Percentiles rank a stretch among this genome's conserved stretches.
These are phyloP conservation scores for Trichocomaceae sp. DNA, from an alignment of 2,329 filamentous ascomycete genomes.

Conservation along the genomic window DNA sequence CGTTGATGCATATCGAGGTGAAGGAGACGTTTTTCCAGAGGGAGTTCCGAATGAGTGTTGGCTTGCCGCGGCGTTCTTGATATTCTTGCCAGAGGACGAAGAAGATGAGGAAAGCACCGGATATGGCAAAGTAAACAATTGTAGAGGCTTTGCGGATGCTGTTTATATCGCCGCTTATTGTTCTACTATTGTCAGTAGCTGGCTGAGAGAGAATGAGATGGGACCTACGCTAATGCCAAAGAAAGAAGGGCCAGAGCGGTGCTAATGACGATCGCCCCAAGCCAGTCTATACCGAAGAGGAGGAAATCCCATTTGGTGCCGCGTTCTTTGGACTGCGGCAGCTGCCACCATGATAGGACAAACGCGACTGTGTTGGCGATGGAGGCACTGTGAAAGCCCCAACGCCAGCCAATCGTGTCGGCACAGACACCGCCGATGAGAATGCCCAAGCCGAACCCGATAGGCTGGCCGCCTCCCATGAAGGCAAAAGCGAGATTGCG, in stretches of 20 bases:
- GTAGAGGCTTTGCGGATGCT: too few species aligned
- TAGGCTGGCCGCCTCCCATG: conserved; percentile 43
- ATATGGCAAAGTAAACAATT: too few species aligned
- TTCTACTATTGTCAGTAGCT: too few species aligned
- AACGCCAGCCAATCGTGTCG: conserved; percentile 42
- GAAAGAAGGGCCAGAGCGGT: conserved; percentile 42
- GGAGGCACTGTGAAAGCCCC: conserved; percentile 30
- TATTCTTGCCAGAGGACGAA: background rate
- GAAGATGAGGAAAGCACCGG: too few species aligned
- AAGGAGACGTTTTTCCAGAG: conserved; percentile 28
- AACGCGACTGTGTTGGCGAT: conserved; percentile 1
- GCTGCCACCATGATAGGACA: background rate
- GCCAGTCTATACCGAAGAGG: conserved; percentile 40
- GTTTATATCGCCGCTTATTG: too few species aligned
- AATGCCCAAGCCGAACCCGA: conserved; percentile 46
- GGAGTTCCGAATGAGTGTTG: conserved; percentile 28
- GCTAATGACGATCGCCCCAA: conserved; percentile 40
- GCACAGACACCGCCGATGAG: conserved; percentile 44
- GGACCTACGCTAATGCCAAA: conserved; percentile 31
- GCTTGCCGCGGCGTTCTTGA: conserved; percentile 18
- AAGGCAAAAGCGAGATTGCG: conserved; percentile 47
- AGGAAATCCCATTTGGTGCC: background rate
- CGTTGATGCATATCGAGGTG: conserved; percentile 23
- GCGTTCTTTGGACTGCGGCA: background rate
- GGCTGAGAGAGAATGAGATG: background rate